Evolutionary conservation across 1,284 basidiomycete species (phyloP).

Genomic region (Apiotrichum gracile): DNA sequence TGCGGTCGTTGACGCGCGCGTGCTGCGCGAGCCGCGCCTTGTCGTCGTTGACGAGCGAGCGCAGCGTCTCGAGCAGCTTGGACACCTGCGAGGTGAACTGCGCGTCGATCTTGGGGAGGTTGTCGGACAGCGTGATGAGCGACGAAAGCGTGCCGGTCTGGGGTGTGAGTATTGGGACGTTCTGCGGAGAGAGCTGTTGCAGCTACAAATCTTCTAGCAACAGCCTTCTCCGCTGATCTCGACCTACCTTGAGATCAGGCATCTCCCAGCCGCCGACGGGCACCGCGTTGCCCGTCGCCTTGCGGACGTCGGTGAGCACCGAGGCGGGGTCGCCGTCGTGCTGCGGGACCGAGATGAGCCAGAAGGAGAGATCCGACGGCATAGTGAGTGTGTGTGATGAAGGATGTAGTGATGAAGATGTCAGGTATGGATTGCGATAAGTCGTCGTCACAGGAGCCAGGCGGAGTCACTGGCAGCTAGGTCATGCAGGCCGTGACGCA

Average conservation of each 20-base stretch:
- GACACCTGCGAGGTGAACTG: conserved; percentile 80
- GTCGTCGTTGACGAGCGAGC: conserved; percentile 85
- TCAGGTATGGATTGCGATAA: neutral
- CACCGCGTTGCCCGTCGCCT: conserved; percentile 41
- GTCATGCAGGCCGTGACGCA: too few relatives aligned
- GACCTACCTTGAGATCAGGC: conserved; percentile 46
- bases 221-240: too few relatives aligned
- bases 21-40: conserved; percentile 75
- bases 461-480: neutral
- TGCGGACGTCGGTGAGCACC: conserved; percentile 48
- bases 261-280: conserved; percentile 43
- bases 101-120: conserved; percentile 85
- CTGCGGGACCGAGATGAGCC: conserved; percentile 53
- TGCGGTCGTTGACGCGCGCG: conserved; percentile 66
- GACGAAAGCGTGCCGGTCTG: conserved; percentile 92
- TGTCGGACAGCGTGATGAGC: conserved; percentile 83
- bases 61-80: conserved; percentile 91
- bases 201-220: too few relatives aligned
- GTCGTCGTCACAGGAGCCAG: neutral
- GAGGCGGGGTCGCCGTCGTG: conserved; percentile 50
- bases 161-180: too few relatives aligned
- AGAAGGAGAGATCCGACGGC: conserved; percentile 53
- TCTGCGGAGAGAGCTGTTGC: neutral
- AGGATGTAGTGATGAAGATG: neutral
- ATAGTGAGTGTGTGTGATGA: conserved; percentile 24